These are phyloP conservation scores for Eucalyptus curtisii DNA, from an alignment of 345 rosid genomes.

Conservation along the genomic window DNA sequence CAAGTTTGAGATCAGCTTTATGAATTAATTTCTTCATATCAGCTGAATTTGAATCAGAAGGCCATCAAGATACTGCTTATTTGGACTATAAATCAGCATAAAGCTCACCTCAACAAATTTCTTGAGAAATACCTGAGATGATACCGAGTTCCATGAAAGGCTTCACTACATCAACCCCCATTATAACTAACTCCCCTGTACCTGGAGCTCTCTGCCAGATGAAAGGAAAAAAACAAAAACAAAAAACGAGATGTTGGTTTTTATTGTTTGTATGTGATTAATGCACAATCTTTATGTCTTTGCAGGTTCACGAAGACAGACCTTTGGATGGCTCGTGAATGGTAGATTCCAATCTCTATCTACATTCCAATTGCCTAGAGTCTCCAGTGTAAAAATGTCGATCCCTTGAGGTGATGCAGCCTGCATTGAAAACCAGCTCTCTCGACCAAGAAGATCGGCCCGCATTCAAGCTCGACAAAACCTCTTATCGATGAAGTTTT, in stretches of 20 bases:
- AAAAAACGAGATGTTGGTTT: not conserved
- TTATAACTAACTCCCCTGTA: conserved; percentile 17
- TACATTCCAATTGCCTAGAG: conserved; percentile 11
- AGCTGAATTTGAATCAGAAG: not conserved
- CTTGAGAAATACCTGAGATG: conserved; percentile 8
- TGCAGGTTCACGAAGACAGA: not conserved
- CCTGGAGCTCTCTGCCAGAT: conserved; percentile 12
- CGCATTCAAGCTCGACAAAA: too few relatives aligned
- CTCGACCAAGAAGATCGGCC: too few relatives aligned
- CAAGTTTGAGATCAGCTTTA: conserved; percentile 20
- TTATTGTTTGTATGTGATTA: not conserved
- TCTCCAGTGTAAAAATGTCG: conserved; percentile 10
- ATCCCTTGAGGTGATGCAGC: too few relatives aligned
- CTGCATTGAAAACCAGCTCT: too few relatives aligned
- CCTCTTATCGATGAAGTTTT: too few relatives aligned
- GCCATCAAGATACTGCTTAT: not conserved
- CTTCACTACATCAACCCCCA: conserved; percentile 12
- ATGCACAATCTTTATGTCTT: not conserved
- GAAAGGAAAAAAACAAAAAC: not conserved
- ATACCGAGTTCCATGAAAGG: conserved; percentile 25
- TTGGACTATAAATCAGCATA: not conserved
- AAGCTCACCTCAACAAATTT: not conserved
- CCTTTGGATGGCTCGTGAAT: conserved; percentile 38
- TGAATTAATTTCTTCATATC: conserved; percentile 20
- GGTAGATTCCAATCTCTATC: conserved; percentile 21